Evolutionary conservation across 257 asterid species (phyloP), one percentile per base, ranked within the genome.

Genomic region (Ligustrum vulgare): DNA sequence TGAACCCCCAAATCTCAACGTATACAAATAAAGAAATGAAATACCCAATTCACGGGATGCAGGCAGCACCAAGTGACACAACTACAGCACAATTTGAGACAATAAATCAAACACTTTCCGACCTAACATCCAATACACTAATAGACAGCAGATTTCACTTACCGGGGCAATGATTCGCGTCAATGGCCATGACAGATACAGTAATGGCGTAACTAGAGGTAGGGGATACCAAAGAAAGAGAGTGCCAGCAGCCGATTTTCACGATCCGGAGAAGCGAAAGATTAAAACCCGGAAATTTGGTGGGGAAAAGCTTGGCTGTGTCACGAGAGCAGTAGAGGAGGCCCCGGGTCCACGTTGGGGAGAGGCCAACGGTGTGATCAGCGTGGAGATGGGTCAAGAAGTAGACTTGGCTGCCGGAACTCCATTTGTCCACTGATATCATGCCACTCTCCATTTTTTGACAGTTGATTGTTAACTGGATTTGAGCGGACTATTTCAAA

Each of bases 341-440:
- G 34, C 89, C 98, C 51, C 87, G 69, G 10, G 75, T 81, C 98
- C 98, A 93, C 0, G 84, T 51, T 33, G 84, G 78, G 49, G 92
- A 78, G 43, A 93, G 96, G 39, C 97, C 97, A 66, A 76, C 74
- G 34, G 97, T 86, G 78, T 93, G 98, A 47, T 93, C 98, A 75
- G 97, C 87, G 81, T 91, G 98, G 69, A 93, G 97, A 81, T 91
- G 98, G 11, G 97, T 91, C 35, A 91, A 73, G 91, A 93, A 93
- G 86, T 93, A 93, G 20, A 86, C 96, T 77, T 93, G 95, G 86
- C 98, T 88, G 79, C 96, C 95, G 74, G 80, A 56, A 34, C 81
- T 69, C 98, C 96, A 93, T 73, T 85, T 86, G 80, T 93, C 98
- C 31, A 93, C 96, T 31, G 98, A 89, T 69, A 93, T 84, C 92